Evolutionary conservation across 129 eudicot species (phyloP), one percentile per base, ranked within the genome.

Genomic region (Logfia minima): DNA sequence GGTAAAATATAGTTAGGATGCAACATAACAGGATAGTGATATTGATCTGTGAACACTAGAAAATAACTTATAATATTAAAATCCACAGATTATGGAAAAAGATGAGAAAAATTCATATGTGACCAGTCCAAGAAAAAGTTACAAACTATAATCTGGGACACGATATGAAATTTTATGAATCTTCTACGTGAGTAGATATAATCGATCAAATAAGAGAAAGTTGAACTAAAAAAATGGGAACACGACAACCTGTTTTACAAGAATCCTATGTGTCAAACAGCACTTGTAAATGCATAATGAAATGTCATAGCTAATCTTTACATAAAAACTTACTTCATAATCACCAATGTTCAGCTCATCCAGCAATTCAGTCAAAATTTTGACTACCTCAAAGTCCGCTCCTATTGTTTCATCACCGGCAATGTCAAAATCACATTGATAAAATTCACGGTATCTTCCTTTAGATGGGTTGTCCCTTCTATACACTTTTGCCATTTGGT

Each of bases 401-500:
- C 85, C 92, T 81, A 85, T 85, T 72, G 86, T 87, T 62, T 89
- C 93, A 76, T 82, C 93, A 64, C 98, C 98, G 17, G 97, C 98
- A 55, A 93, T 89, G 69, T 93, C 98, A 74, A 93, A 90, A 84
- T 93, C 98, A 75, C 98, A 93, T 79, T 94, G 98, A 85, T 91
- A 94, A 69, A 94, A 94, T 82, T 94, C 98, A 74, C 98, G 98
- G 59, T 81, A 94, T 80, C 98, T 84, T 78, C 98, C 98, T 83
- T 94, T 94, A 8, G 97, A 94, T 39, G 97, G 98, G 53, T 94
- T 94, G 78, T 94, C 97, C 83, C 98, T 87, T 78, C 98, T 81
- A 71, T 91, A 89, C 6, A 94, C 98, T 75, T 91, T 94, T 64
- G 87, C 98, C 74, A 94, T 87, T 75, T 94, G 98, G 84, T 89